Percentiles rank a stretch among this genome's conserved stretches.
Evolutionary conservation across 306 rosid species (phyloP).

Genomic region (Fagus sylvatica): DNA sequence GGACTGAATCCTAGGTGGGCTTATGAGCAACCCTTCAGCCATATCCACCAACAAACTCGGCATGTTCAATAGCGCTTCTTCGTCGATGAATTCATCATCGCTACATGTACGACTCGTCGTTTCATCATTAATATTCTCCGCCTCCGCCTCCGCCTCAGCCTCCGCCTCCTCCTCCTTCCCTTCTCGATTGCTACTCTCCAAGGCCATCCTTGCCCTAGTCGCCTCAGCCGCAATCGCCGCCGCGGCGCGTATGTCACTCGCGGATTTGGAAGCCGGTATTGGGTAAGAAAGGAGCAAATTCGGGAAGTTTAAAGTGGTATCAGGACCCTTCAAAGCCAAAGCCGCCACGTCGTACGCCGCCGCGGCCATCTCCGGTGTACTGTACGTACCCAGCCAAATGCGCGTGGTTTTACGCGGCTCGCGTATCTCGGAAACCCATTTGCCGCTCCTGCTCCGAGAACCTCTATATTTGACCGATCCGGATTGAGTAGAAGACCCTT

Average conservation of each 20-base stretch:
- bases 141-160: too few relatives aligned
- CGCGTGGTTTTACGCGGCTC: slow-evolving; percentile 89
- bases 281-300: too few relatives aligned
- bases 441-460: slow-evolving; percentile 70
- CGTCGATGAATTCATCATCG: slow-evolving; percentile 25
- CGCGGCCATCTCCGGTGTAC: too few relatives aligned
- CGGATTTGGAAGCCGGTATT: background rate
- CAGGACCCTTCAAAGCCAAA: too few relatives aligned
- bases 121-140: background rate
- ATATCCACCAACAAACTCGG: slow-evolving; percentile 50
- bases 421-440: slow-evolving; percentile 95
- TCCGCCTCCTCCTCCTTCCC: too few relatives aligned
- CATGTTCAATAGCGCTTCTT: slow-evolving; percentile 48
- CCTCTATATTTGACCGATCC: slow-evolving; percentile 38
- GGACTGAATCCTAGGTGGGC: slow-evolving; percentile 44
- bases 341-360: too few relatives aligned
- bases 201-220: too few relatives aligned
- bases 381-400: slow-evolving; percentile 50
- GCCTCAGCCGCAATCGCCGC: too few relatives aligned
- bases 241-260: background rate
- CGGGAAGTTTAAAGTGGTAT: too few relatives aligned
- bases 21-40: slow-evolving; percentile 61
- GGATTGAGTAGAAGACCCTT: slow-evolving; percentile 7
- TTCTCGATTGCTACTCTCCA: too few relatives aligned
- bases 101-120: background rate